Evolutionary conservation across 1,139 yeast species (phyloP).

Genomic region (Saccharomyces hybrid): DNA sequence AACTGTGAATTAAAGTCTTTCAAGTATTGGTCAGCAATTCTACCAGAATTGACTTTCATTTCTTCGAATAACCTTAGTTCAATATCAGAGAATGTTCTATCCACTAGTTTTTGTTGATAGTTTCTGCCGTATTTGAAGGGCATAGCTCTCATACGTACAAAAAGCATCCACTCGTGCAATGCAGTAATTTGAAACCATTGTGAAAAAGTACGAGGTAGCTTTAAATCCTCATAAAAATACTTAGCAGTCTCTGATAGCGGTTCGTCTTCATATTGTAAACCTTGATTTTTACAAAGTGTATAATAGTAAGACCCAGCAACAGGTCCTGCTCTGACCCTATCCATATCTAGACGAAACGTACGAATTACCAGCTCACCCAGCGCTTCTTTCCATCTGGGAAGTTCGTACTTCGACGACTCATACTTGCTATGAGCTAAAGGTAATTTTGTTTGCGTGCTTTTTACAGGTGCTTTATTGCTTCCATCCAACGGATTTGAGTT

Average conservation of each 20-base stretch:
- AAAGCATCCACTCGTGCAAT: conserved; percentile 86
- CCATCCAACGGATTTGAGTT: conserved; percentile 16
- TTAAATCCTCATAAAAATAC: conserved; percentile 72
- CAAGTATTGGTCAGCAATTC: conserved; percentile 77
- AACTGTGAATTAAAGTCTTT: conserved; percentile 87
- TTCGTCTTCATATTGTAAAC: conserved; percentile 65
- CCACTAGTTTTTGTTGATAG: conserved; percentile 87
- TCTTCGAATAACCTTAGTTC: conserved; percentile 80
- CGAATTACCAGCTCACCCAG: conserved; percentile 68
- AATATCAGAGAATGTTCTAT: conserved; percentile 82
- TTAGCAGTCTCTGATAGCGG: conserved; percentile 56
- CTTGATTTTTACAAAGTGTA: conserved; percentile 81
- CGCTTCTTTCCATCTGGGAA: conserved; percentile 63
- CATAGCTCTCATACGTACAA: conserved; percentile 92
- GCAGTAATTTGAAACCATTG: conserved; percentile 93
- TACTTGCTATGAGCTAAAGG: conserved; percentile 44
- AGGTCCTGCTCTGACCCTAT: conserved; percentile 84
- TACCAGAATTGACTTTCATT: conserved; percentile 73
- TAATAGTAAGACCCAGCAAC: conserved; percentile 86
- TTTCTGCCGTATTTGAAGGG: conserved; percentile 82
- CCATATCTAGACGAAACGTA: conserved; percentile 77
- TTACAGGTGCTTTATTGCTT: conserved; percentile 4
- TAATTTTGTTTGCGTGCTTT: not conserved
- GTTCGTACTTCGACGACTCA: conserved; percentile 49
- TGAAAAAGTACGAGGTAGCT: conserved; percentile 76